Evolutionary conservation across 192 early-diverging fungal species (phyloP), one percentile per base, ranked within the genome.

Genomic region (Gonapodya sp.): DNA sequence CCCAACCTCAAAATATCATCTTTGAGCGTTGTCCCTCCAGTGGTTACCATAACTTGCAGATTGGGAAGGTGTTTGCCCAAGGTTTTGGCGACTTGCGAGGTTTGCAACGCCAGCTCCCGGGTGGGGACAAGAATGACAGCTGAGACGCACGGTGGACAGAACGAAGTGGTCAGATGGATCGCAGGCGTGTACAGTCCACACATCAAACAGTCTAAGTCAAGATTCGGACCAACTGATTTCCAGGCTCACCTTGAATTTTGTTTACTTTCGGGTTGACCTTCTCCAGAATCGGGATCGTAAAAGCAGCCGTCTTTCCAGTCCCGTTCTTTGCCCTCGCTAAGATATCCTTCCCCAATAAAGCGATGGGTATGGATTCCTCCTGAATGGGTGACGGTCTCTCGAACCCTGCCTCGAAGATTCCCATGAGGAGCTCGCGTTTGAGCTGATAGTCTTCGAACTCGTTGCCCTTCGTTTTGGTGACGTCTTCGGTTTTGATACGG

Each of bases 401-500:
- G 83, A 99, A 98, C 77, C 98, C 98, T 34, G 96, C 95, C 87
- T 98, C 97, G 84, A 97, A 98, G 83, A 99, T 96, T 34, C 96
- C 97, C 97, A 99, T 99, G 73, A 97, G 87, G 75, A 99, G 89
- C 84, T 97, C 95, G 72, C 96, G 92, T 86, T 96, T 97, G 73
- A 99, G 88, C 86, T 94, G 97, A 86, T 97, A 99, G 86, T 99
- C 98, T 86, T 98, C 96, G 85, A 99, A 99, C 83, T 97, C 96
- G 86, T 98, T 98, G 79, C 98, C 98, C 87, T 99, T 98, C 79
- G 98, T 99, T 31, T 91, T 92, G 31, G 94, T 95, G 73, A 98
- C 97, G 87, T 98, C 97, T 87, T 94, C 94, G 73, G 96, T 99
- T 87, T 99, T 93, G n/a, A 95, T 95, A 36, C 97, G 92, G 79